These are phyloP conservation scores for Spencermartinsiella ligniputridi DNA, from an alignment of 1,139 yeast genomes.

Conservation along the genomic window DNA sequence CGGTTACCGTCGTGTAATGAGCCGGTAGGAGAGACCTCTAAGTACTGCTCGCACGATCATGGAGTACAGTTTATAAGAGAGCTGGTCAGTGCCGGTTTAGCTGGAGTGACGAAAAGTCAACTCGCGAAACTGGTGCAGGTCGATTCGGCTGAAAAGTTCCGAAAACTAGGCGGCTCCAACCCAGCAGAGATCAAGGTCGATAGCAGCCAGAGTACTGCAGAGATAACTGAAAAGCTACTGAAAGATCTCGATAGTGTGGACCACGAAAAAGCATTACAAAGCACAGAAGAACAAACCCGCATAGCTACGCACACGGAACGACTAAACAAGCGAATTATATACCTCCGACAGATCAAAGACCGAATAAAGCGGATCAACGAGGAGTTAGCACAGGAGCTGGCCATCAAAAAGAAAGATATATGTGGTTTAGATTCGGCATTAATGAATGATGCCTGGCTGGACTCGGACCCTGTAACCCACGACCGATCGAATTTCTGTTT, in stretches of 20 bases:
- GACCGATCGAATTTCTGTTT: conserved; percentile 43
- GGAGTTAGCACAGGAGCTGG: conserved; percentile 20
- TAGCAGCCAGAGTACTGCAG: conserved; percentile 8
- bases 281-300: conserved; percentile 17
- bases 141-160: conserved; percentile 35
- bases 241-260: conserved; percentile 21
- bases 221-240: conserved; percentile 11
- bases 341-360: conserved; percentile 19
- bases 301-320: conserved; percentile 12
- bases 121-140: conserved; percentile 35
- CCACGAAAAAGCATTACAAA: conserved; percentile 17
- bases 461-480: conserved; percentile 12
- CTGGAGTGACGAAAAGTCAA: conserved; percentile 18
- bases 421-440: conserved; percentile 41
- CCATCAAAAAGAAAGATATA: conserved; percentile 34
- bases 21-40: conserved; percentile 51
- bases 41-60: conserved; percentile 74
- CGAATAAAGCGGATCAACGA: conserved; percentile 21
- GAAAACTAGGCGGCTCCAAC: conserved; percentile 28
- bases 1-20: conserved; percentile 54
- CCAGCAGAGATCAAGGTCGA: conserved; percentile 15
- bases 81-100: conserved; percentile 15
- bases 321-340: conserved; percentile 25
- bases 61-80: conserved; percentile 53
- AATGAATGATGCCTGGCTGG: conserved; percentile 25